Base-by-base conservation (phyloP, 306 rosid genomes). In the Sindora glabra region DNA sequence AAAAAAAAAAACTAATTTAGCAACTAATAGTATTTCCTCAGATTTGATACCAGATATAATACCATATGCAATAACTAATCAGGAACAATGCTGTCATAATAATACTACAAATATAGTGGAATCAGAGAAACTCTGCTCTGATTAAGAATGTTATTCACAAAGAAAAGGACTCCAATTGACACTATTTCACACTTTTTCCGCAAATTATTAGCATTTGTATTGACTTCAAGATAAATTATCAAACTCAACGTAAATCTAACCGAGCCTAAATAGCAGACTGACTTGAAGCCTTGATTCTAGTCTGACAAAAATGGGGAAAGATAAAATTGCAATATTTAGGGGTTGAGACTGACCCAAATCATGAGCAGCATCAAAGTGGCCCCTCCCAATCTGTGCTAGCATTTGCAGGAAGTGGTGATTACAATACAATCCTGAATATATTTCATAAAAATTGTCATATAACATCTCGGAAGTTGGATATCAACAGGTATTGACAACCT, bases 321-420 rank as follows among this genome's bases (percentile, higher is more conserved):
- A 75, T 29, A 46, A 71, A 39, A 14, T 10, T 39, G 5, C n/a
- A 38, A 15, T 24, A 16, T 44, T 19, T 16, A 8, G 6, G 42
- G 48, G 32, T 1, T 47, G 33, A 62, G 52, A 45, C 73, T 32
- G 52, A 89, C 98, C 96, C 76, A 74, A 64, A 74, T 92, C 90
- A 76, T 65, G 72, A 48, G 82, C 83, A 9, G 85, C 87, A 67
- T 83, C 95, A 76, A 64, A 65, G 56, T 74, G 77, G 9, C 98
- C 95, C 78, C 74, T 79, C 55, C 94, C 94, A 40, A 88, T 73
- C 62, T 88, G 81, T 12, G 98, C 89, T 52, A 92, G 79, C 85
- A 78, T 81, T 86, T 83, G 95, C 76, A 92, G 83, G 83, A 92
- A 92, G 83, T 83, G 86, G 66, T 83, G 95, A 65, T 92, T 88